These are phyloP conservation scores for Xylaria telfairii DNA, from an alignment of 495 filamentous ascomycete species.

Conservation along the genomic window DNA sequence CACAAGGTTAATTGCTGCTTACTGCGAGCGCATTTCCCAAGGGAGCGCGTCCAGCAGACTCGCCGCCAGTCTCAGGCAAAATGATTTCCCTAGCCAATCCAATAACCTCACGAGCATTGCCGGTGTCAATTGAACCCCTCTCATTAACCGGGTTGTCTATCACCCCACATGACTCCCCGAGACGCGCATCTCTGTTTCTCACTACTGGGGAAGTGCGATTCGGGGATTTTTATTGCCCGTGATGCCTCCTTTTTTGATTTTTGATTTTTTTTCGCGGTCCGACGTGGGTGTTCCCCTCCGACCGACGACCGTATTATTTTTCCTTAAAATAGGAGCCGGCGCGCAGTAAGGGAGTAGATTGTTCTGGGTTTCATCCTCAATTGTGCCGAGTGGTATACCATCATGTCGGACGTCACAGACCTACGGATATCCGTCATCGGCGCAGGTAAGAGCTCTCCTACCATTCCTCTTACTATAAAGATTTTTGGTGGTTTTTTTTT, in stretches of 20 bases:
- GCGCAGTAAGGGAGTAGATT: neutral
- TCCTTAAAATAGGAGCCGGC: slow-evolving; percentile 7
- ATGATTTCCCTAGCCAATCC: slow-evolving; percentile 35
- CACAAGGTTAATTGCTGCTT: slow-evolving; percentile 3
- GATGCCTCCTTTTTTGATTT: slow-evolving; percentile 19
- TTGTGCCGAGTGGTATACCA: slow-evolving; percentile 20
- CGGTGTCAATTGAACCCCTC: slow-evolving; percentile 32
- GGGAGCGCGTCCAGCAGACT: neutral
- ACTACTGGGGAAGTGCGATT: neutral
- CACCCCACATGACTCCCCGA: slow-evolving; percentile 31
- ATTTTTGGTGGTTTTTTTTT: too few species aligned
- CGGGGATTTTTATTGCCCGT: slow-evolving; percentile 25
- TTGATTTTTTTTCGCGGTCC: neutral
- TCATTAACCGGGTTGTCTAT: slow-evolving; percentile 42
- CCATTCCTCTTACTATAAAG: neutral
- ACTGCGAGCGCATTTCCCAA: neutral
- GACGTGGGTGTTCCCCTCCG: slow-evolving; percentile 4
- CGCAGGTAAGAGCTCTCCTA: slow-evolving; percentile 40
- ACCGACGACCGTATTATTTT: neutral
- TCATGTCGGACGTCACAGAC: slow-evolving; percentile 50
- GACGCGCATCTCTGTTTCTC: slow-evolving; percentile 11
- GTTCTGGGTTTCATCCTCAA: neutral
- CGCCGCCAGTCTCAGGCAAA: slow-evolving; percentile 31
- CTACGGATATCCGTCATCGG: slow-evolving; percentile 52
- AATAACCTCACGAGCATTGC: slow-evolving; percentile 31